These are phyloP conservation scores for Aeminium ludgeri DNA, from an alignment of 495 filamentous ascomycete genomes.

Conservation along the genomic window DNA sequence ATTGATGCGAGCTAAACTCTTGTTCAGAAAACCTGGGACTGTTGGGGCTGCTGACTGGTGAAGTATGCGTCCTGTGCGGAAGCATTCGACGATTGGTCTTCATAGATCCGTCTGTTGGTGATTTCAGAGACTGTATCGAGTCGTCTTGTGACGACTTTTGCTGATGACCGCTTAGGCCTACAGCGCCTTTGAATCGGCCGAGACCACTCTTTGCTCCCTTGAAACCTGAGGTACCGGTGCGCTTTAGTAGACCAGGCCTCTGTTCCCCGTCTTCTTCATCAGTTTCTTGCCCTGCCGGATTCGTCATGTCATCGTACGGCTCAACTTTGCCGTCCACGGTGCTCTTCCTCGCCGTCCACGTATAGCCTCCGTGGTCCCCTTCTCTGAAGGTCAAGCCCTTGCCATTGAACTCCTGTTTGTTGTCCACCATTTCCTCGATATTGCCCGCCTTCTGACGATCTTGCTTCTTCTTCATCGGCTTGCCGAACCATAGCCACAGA, in stretches of 20 bases:
- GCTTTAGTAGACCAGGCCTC: slow-evolving; percentile 56
- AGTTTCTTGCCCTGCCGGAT: slow-evolving; percentile 26
- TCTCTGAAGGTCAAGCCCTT: slow-evolving; percentile 47
- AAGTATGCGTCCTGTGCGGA: background rate
- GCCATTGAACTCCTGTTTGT: background rate
- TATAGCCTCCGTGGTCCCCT: slow-evolving; percentile 46
- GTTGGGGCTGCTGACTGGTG: slow-evolving; percentile 7
- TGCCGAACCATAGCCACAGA: slow-evolving; percentile 93
- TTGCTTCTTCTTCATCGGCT: slow-evolving; percentile 41
- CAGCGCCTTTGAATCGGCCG: slow-evolving; percentile 68
- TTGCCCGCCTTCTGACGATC: slow-evolving; percentile 31
- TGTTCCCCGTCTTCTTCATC: slow-evolving; percentile 47
- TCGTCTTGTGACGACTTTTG: slow-evolving; percentile 21
- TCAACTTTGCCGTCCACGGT: slow-evolving; percentile 3
- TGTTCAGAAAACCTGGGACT: slow-evolving; percentile 4
- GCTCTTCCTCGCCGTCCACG: slow-evolving; percentile 41
- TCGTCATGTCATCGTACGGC: background rate
- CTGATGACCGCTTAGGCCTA: slow-evolving; percentile 43
- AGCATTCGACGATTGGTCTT: slow-evolving; percentile 3
- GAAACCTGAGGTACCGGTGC: slow-evolving; percentile 46
- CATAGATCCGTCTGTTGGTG: slow-evolving; percentile 1
- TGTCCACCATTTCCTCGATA: slow-evolving; percentile 21
- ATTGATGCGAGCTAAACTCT: too few relatives aligned
- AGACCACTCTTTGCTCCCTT: slow-evolving; percentile 74
- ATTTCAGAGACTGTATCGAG: background rate